phyloP scores from a whole-genome alignment of 108 stramenopile species.

The Cyclotella atomus region DNA sequence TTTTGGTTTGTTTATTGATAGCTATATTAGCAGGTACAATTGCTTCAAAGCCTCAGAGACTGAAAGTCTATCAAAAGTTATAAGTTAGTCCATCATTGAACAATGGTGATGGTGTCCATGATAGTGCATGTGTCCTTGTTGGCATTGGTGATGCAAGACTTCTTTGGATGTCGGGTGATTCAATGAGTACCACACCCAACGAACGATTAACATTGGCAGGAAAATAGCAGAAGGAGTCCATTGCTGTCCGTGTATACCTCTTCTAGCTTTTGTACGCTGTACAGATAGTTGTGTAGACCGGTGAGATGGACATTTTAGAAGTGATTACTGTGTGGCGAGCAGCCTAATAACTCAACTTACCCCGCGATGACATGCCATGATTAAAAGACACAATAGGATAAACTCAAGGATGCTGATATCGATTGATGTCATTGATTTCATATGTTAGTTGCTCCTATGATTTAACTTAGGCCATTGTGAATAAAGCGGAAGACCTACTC shows the following conservation, averaged over 20 bases:
- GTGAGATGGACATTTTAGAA: no score
- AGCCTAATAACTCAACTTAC: no score
- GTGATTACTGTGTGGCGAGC: no score
- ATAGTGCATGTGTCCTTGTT: neutral
- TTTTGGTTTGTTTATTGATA: no score
- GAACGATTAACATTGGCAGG: neutral
- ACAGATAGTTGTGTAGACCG: no score
- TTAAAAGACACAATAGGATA: neutral
- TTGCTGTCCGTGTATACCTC: neutral
- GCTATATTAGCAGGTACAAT: no score
- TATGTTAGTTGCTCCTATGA: neutral
- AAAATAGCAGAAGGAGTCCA: constrained; percentile 3
- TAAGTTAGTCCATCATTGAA: no score
- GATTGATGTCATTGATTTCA: neutral
- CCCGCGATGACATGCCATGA: neutral
- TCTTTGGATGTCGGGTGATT: neutral
- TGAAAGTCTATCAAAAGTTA: no score
- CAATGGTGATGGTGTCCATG: constrained; percentile 10
- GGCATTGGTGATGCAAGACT: neutral
- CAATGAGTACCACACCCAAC: constrained; percentile 10
- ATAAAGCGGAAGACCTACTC: no score
- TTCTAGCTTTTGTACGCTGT: neutral
- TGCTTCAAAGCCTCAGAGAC: no score
- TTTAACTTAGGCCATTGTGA: no score
- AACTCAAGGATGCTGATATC: neutral